Evolutionary conservation across 805 yeast genomes (phyloP).

Genomic region (Metschnikowia dekortorum): DNA sequence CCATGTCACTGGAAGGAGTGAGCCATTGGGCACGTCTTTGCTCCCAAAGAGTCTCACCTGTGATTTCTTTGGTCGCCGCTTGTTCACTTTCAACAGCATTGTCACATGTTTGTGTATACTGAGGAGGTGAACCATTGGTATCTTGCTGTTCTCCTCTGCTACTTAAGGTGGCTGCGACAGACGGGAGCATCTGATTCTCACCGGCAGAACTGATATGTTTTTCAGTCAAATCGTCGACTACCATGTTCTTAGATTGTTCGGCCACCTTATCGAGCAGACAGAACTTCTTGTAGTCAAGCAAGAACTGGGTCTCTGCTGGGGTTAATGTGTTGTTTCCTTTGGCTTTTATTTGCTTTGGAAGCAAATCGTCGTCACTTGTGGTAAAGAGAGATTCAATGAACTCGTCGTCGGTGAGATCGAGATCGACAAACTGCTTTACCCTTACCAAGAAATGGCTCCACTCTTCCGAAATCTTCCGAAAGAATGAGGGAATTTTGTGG

Average conservation of each 20-base stretch:
- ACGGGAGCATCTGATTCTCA: neutral
- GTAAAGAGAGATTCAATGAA: constrained; percentile 48
- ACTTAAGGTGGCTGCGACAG: neutral
- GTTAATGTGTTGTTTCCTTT: constrained; percentile 16
- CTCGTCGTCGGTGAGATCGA: constrained; percentile 46
- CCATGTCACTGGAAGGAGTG: constrained; percentile 28
- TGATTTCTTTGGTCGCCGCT: constrained; percentile 14
- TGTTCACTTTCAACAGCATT: neutral
- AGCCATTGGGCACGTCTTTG: constrained; percentile 67
- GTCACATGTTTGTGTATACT: neutral
- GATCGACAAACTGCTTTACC: constrained; percentile 45
- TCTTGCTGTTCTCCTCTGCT: neutral
- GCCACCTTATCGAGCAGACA: constrained; percentile 29
- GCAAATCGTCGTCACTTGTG: constrained; percentile 31
- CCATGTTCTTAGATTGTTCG: neutral
- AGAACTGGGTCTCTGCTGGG: constrained; percentile 29
- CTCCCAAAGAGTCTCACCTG: constrained; percentile 67
- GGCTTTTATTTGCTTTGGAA: constrained; percentile 19
- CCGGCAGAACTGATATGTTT: neutral
- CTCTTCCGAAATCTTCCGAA: constrained; percentile 37
- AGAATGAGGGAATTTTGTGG: constrained; percentile 22
- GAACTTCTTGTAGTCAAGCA: constrained; percentile 28
- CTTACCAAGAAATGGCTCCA: constrained; percentile 31
- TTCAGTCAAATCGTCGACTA: neutral
- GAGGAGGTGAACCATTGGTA: neutral